Conservation (phyloP, 2,329 filamentous ascomycete species). For the Aspergillus sp. region DNA sequence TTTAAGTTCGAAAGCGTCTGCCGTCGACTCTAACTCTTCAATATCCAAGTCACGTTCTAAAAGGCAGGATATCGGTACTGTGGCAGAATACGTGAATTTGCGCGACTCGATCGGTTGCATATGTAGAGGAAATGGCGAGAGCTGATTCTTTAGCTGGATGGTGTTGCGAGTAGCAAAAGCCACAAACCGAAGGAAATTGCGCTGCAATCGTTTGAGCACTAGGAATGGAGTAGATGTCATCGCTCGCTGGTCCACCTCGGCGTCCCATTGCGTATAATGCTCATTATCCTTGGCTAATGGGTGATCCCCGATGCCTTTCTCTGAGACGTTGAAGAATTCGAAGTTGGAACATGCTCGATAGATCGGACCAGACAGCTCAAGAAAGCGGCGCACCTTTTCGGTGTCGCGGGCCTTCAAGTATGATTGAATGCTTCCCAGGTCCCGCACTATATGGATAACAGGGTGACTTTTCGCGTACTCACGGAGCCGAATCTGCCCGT, state of each 20-base stretch:
- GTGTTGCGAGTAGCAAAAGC: slow-evolving; percentile 54
- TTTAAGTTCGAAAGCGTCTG: slow-evolving; percentile 66
- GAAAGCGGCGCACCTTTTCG: slow-evolving; percentile 57
- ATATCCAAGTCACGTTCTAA: slow-evolving; percentile 57
- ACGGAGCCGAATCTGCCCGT: slow-evolving; percentile 59
- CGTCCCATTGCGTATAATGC: slow-evolving; percentile 26
- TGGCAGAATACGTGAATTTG: slow-evolving; percentile 66
- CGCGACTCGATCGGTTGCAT: slow-evolving; percentile 60
- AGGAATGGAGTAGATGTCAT: slow-evolving; percentile 58
- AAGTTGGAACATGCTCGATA: slow-evolving; percentile 69
- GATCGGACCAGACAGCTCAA: slow-evolving; percentile 52
- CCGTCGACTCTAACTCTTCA: slow-evolving; percentile 64
- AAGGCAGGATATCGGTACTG: slow-evolving; percentile 60
- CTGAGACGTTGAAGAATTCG: slow-evolving; percentile 75
- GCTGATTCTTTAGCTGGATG: slow-evolving; percentile 31
- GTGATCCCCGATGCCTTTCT: slow-evolving; percentile 42
- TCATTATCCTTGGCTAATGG: slow-evolving; percentile 20
- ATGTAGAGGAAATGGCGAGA: slow-evolving; percentile 61
- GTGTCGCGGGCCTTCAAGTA: slow-evolving; percentile 61
- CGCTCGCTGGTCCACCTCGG: slow-evolving; percentile 38
- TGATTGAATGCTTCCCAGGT: slow-evolving; percentile 62
- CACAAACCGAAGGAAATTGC: slow-evolving; percentile 69
- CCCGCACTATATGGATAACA: slow-evolving; percentile 69
- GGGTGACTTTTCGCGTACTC: slow-evolving; percentile 66
- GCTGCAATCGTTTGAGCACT: slow-evolving; percentile 66